Evolutionary conservation across 306 rosid genomes (phyloP).

Genomic region (Lotus japonicus): DNA sequence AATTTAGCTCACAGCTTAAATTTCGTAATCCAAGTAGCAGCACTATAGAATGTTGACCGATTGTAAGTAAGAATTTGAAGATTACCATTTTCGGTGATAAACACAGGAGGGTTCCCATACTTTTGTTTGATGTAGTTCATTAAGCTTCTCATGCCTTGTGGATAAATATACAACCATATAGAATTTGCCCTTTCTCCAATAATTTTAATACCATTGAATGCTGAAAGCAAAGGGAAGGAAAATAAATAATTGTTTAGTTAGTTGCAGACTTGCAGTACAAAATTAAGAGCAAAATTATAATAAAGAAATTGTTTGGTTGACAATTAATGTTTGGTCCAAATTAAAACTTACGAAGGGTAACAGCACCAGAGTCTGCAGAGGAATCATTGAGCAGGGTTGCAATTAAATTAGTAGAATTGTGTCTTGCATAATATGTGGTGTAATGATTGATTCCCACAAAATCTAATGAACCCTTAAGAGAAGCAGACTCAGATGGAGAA

Average conservation of each 20-base stretch:
- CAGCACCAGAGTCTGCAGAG: conserved; percentile 57
- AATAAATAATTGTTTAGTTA: not conserved
- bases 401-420: conserved; percentile 25
- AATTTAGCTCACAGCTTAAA: not conserved
- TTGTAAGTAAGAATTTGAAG: not conserved
- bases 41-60: not conserved
- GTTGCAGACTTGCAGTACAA: conserved; percentile 8
- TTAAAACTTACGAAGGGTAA: conserved; percentile 64
- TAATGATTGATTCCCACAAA: conserved; percentile 94
- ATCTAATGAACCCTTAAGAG: conserved; percentile 74
- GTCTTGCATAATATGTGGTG: conserved; percentile 63
- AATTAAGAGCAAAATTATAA: conserved; percentile 27
- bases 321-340: not conserved
- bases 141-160: no score
- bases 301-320: not conserved
- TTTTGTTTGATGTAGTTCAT: no score
- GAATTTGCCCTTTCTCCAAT: conserved; percentile 60
- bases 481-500: conserved; percentile 42
- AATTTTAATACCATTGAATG: conserved; percentile 53
- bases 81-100: conserved; percentile 92
- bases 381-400: conserved; percentile 40
- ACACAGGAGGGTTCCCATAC: no score
- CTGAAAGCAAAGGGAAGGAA: conserved; percentile 36
- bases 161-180: no score
- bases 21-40: not conserved